Evolutionary conservation across 768 basidiomycete species (phyloP).

Genomic region (Leccinum boreale): DNA sequence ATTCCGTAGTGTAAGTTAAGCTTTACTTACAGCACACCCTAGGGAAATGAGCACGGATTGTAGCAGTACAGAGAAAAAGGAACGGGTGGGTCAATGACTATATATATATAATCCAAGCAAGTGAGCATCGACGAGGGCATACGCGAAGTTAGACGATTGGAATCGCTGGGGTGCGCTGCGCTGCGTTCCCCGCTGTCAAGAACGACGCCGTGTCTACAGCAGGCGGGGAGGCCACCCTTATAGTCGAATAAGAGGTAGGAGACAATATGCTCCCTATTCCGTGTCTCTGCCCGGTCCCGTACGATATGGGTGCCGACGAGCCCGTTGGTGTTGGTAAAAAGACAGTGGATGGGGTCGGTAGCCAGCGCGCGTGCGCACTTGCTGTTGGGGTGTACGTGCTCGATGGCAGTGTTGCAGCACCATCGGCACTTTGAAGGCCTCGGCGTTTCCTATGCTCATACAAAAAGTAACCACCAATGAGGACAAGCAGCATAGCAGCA

Average conservation of each 20-base stretch:
- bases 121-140: neutral
- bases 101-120: neutral
- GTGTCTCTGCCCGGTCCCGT: neutral
- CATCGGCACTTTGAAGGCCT: neutral
- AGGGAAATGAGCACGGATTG: too few species aligned
- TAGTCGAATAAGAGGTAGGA: neutral
- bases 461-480: slow-evolving; percentile 15
- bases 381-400: neutral
- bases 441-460: slow-evolving; percentile 9
- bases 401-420: neutral
- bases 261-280: neutral
- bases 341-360: slow-evolving; percentile 9
- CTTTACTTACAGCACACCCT: too few species aligned
- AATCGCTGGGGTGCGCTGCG: slow-evolving; percentile 12
- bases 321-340: neutral
- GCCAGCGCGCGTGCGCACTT: slow-evolving; percentile 4
- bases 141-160: slow-evolving; percentile 17
- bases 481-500: slow-evolving; percentile 15
- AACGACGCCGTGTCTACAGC: slow-evolving; percentile 12
- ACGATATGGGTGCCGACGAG: slow-evolving; percentile 2
- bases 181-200: slow-evolving; percentile 1
- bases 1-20: too few species aligned
- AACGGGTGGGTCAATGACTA: neutral
- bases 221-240: slow-evolving; percentile 5
- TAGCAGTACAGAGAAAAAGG: too few species aligned